phyloP scores from a whole-genome alignment of 2,329 filamentous ascomycete species.

The Epichloe festucae region DNA sequence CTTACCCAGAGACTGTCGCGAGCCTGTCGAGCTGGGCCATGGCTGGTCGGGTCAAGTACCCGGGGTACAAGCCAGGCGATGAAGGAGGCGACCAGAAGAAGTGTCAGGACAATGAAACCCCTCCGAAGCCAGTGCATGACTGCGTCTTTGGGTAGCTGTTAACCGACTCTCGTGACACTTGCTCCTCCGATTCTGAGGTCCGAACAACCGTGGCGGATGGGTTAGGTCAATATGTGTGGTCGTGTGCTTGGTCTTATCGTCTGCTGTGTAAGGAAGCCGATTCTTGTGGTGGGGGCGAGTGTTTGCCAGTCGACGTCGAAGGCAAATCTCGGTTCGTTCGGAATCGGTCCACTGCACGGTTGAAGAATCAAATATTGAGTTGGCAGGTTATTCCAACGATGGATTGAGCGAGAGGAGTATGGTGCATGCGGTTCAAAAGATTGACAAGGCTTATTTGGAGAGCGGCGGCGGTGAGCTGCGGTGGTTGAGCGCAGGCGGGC shows the following conservation, averaged over 20 bases:
- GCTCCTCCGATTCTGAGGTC: background rate
- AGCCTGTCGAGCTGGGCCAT: constrained; percentile 43
- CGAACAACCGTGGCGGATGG: background rate
- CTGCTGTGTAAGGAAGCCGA: background rate
- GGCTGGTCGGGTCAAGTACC: constrained; percentile 50
- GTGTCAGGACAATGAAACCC: constrained; percentile 23
- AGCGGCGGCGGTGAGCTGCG: too few species aligned
- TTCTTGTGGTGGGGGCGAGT: background rate
- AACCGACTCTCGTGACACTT: background rate
- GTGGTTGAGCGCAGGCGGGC: too few species aligned
- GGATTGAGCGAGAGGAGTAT: too few species aligned
- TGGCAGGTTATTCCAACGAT: too few species aligned
- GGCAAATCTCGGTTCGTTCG: background rate
- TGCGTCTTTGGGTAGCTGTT: background rate
- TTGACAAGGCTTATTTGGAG: too few species aligned
- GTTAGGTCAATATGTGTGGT: background rate
- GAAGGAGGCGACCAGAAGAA: constrained; percentile 33
- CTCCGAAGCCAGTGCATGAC: constrained; percentile 36
- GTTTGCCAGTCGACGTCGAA: background rate
- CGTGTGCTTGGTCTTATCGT: background rate
- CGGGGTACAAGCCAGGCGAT: constrained; percentile 37
- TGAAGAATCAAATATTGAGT: too few species aligned
- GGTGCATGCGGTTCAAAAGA: too few species aligned
- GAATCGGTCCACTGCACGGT: background rate
- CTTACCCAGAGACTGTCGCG: constrained; percentile 57